Evolutionary conservation across 306 rosid genomes (phyloP), one percentile per base, ranked within the genome.

Genomic region (Glycine latifolia): DNA sequence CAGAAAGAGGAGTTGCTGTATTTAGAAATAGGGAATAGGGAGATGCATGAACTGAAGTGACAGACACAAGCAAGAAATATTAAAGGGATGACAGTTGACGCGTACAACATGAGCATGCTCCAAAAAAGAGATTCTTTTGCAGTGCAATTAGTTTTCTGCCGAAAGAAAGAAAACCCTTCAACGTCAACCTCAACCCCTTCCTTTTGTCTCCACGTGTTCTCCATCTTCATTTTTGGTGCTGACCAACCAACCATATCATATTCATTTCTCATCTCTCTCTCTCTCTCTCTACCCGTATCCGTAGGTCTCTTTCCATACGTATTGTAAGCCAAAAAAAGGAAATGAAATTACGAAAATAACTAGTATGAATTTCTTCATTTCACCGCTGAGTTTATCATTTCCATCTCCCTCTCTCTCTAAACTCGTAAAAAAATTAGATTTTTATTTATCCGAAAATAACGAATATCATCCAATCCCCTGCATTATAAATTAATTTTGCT

Each of bases 191-290:
- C 54, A 44, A 47, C 43, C 39, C 70, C 78, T 78, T 84, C 80
- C 41, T 7, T 15, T 26, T 54, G 14, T 72, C 47, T 85, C 89
- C 91, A 87, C 87, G 87, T 89, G 88, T 82, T 73, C 74, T 67
- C 72, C 79, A 81, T 81, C 77, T 41, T 58, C 14, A 5, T 26
- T 26, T 26, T 26, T 26, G 31, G 46, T 67, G 61, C 79, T 77
- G 79, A 79, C 84, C 84, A 81, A 78, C 90, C 90, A 81, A 83
- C 90, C 87, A 78, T 77, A 54, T 86, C 83, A 70, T 81, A 48
- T 17, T 75, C 76, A 66, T 74, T 39, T 31, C 44, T 26, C 50
- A 20, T 73, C n/a, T 66, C 39, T 26, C 31, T 26, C 31, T 26
- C 31, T 26, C 31, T 26, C 56, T 31, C 16, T 47, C 70, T 66